Percentiles rank a stretch among this genome's conserved stretches.
Conservation (phyloP, 2,329 filamentous ascomycete genomes). For the Ascochyta koolunga region DNA sequence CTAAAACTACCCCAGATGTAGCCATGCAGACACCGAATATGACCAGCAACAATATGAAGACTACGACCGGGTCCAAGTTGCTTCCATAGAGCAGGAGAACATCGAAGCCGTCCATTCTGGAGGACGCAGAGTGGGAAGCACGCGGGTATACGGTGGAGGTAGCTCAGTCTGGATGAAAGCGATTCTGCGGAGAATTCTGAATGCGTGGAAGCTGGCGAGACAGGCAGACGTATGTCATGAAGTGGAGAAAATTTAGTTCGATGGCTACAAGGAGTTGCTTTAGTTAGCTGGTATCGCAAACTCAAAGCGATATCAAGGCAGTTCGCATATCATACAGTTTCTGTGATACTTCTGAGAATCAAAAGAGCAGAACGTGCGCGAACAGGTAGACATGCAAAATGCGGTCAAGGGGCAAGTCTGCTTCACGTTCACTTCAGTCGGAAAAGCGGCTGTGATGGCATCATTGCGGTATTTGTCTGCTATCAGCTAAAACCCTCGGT, state of each 20-base stretch:
- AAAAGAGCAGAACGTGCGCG: not conserved
- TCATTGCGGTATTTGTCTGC: no score
- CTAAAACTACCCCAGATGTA: not conserved
- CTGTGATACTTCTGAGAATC: not conserved
- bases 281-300: no score
- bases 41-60: not conserved
- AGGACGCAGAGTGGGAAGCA: not conserved
- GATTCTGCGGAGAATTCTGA: no score
- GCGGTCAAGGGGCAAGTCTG: not conserved
- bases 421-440: not conserved
- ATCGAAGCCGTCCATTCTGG: not conserved
- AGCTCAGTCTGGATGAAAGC: no score
- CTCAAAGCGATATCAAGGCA: no score
- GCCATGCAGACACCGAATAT: not conserved
- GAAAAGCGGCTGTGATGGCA: no score
- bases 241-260: no score
- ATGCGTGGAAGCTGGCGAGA: no score
- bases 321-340: not conserved
- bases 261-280: no score
- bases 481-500: constrained; percentile 23
- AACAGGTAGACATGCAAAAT: not conserved
- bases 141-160: no score
- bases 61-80: not conserved
- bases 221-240: no score
- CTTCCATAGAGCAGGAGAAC: not conserved